phyloP scores from a whole-genome alignment of 306 rosid species.

The Alnus rubra region DNA sequence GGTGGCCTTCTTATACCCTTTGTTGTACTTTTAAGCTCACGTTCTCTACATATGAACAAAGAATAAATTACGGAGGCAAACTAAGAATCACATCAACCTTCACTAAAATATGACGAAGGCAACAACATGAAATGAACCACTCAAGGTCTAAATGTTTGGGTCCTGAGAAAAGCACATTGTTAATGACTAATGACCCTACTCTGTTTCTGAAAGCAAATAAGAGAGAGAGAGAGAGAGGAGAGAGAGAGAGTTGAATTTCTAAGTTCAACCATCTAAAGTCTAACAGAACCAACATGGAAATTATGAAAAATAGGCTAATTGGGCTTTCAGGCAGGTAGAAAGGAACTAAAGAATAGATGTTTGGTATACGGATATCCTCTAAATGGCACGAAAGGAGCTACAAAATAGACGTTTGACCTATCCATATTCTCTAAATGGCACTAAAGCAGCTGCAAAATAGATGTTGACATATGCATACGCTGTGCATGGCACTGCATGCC shows the following conservation, averaged over 20 bases:
- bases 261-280: neutral
- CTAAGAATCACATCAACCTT: slow-evolving; percentile 17
- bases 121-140: slow-evolving; percentile 16
- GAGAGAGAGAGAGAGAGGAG: neutral
- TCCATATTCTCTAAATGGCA: too few species aligned
- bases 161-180: slow-evolving; percentile 17
- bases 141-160: neutral
- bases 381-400: neutral
- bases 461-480: neutral
- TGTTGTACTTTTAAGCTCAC: slow-evolving; percentile 46
- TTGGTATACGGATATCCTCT: neutral
- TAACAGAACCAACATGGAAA: neutral
- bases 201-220: neutral
- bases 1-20: slow-evolving; percentile 56
- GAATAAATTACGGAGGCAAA: slow-evolving; percentile 14
- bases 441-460: neutral
- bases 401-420: neutral
- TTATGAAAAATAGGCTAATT: neutral
- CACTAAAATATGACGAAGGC: slow-evolving; percentile 18
- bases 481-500: neutral
- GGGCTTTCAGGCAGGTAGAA: neutral
- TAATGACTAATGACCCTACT: slow-evolving; percentile 7
- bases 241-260: neutral
- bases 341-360: neutral
- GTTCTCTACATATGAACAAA: slow-evolving; percentile 54